Base-by-base conservation (phyloP, 176 grass and related monocot genomes). In the Phragmites australis region DNA sequence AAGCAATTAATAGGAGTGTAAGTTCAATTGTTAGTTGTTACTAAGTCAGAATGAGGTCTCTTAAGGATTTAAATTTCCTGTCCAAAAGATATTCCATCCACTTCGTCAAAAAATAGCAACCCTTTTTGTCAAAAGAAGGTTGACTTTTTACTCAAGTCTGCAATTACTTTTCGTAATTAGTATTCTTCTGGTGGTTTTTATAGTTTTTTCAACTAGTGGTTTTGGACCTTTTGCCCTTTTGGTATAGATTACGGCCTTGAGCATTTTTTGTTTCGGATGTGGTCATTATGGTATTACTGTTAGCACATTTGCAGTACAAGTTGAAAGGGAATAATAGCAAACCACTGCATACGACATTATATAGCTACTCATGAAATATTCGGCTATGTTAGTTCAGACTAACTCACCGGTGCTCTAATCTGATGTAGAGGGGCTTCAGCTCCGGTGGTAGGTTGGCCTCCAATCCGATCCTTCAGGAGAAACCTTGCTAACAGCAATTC, bases 361-460 rank as follows among this genome's bases (percentile, higher is more conserved):
- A 65, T 43, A 61, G 13, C 22, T 30, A 74, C 6, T 54, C 21
- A 6, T 6, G 10, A 18, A 62, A 61, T 21, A 73, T 56, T 79
- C 59, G 72, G 18, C 29, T 72, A 50, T 53, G 17, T 6, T 43
- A 70, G 11, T 69, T 26, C 64, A 77, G 11, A 49, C 15, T 56
- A 65, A 82, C 81, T 91, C 48, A 91, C 52, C 6, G 8, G 22
- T 77, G 60, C 65, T 83, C n/a, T 76, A 63, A 68, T 74, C 46
- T 66, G 65, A 49, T 86, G 45, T 73, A 99, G 90, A 91, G 79
- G 82, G 50, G 30, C 55, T 51, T 48, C 93, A 87, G 62, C 45
- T 64, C 86, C 88, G 4, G 97, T 89, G n/a, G 93, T 99, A 46
- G 97, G 97, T 59, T 99, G 97, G 97, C 97, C 97, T 27, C 97